A percentile compares a stretch with the other conserved stretches of the same genome.
Conservation (phyloP, 768 basidiomycete species). For the Pleurotus tuoliensis region DNA sequence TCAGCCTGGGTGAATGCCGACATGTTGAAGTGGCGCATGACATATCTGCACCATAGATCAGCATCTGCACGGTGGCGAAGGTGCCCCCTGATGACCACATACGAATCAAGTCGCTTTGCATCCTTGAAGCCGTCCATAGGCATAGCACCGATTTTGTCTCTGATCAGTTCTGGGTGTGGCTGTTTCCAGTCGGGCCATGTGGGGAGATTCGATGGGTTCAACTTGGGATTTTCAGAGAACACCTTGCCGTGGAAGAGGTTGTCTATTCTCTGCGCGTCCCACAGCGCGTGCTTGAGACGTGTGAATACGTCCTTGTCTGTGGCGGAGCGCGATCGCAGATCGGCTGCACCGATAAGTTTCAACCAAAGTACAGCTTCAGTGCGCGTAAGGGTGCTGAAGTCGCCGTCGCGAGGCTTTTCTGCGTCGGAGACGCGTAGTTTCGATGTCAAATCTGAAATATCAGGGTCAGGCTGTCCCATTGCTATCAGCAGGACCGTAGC, state of each 20-base stretch:
- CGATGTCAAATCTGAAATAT: constrained; percentile 8
- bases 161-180: constrained; percentile 7
- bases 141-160: neutral
- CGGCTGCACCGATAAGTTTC: constrained; percentile 9
- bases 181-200: constrained; percentile 8
- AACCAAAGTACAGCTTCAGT: constrained; percentile 13
- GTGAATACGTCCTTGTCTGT: constrained; percentile 8
- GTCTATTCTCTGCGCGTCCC: constrained; percentile 18
- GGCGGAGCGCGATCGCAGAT: constrained; percentile 1
- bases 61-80: too few species aligned
- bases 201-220: neutral
- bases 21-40: constrained; percentile 15
- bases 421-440: constrained; percentile 14
- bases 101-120: constrained; percentile 11
- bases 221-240: constrained; percentile 12
- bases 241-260: constrained; percentile 13
- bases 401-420: constrained; percentile 10
- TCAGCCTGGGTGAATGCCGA: constrained; percentile 17
- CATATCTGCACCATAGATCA: constrained; percentile 10
- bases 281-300: constrained; percentile 13
- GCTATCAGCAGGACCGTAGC: too few species aligned
- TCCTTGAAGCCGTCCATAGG: constrained; percentile 5
- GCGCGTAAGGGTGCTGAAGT: constrained; percentile 14
- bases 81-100: neutral
- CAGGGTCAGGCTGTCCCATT: neutral